These are phyloP conservation scores for Pseudogymnoascus sp. DNA, from an alignment of 2,329 filamentous ascomycete species.

Conservation along the genomic window DNA sequence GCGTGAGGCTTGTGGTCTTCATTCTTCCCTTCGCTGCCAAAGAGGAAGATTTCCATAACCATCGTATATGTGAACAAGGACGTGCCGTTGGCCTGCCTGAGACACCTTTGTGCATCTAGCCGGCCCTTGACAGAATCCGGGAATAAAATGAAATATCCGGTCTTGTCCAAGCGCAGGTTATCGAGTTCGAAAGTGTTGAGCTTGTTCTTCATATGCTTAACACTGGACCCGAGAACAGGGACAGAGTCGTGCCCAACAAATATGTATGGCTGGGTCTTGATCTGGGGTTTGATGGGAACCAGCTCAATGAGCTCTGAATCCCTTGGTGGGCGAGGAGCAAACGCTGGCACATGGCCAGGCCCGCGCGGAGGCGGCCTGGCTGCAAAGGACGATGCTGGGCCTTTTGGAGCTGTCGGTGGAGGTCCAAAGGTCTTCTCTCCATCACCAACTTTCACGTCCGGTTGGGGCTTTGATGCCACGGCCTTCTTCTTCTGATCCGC, in stretches of 20 bases:
- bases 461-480: constrained; percentile 21
- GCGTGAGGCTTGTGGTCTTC: background rate
- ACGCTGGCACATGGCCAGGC: background rate
- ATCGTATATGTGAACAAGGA: constrained; percentile 89
- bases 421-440: constrained; percentile 50
- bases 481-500: constrained; percentile 54
- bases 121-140: constrained; percentile 69
- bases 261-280: constrained; percentile 78
- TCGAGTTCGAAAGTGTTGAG: constrained; percentile 76
- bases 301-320: constrained; percentile 37
- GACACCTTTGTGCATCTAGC: constrained; percentile 74
- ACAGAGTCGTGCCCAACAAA: constrained; percentile 84
- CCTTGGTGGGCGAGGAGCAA: constrained; percentile 16
- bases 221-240: constrained; percentile 75
- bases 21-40: constrained; percentile 21
- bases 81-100: constrained; percentile 67
- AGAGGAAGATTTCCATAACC: constrained; percentile 71
- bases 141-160: constrained; percentile 90
- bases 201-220: constrained; percentile 84
- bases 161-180: constrained; percentile 73
- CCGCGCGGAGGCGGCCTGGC: constrained; percentile 19
- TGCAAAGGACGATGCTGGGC: constrained; percentile 51
- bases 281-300: constrained; percentile 57
- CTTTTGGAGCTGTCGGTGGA: constrained; percentile 80
- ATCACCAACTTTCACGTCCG: constrained; percentile 31